phyloP scores from a whole-genome alignment of 768 basidiomycete species.

The Podaxis sp. region DNA sequence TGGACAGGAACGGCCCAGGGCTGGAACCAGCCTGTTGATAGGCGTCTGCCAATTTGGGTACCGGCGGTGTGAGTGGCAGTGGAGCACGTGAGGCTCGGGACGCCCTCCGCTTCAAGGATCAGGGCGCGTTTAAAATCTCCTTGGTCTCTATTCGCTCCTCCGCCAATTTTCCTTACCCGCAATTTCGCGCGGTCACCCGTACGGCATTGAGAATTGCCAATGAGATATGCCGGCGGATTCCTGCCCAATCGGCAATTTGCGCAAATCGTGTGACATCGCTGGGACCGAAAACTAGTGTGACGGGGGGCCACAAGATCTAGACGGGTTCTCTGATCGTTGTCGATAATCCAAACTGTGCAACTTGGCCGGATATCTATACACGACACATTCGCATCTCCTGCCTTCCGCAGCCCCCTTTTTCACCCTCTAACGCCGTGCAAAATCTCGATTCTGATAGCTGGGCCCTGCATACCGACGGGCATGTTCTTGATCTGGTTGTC shows the following conservation, averaged over 20 bases:
- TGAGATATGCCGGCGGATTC: not conserved
- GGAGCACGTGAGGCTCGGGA: not conserved
- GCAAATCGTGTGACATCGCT: not conserved
- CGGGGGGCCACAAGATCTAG: not conserved
- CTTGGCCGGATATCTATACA: not conserved
- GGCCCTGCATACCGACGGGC: not conserved
- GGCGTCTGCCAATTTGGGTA: not conserved
- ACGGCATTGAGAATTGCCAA: not conserved
- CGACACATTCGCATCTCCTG: not conserved
- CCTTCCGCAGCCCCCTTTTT: not conserved
- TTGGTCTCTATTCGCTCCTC: not conserved
- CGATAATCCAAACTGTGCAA: too few species aligned
- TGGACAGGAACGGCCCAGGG: conserved; percentile 6
- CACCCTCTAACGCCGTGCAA: not conserved
- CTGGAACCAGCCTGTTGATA: not conserved
- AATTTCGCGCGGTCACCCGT: not conserved
- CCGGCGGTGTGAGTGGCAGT: conserved; percentile 10
- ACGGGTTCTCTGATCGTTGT: too few species aligned
- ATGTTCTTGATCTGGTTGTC: not conserved
- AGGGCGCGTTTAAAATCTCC: not conserved
- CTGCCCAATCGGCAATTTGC: not conserved
- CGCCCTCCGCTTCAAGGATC: not conserved
- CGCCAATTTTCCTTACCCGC: not conserved
- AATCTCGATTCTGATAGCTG: not conserved
- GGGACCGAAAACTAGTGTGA: not conserved